Conservation (phyloP, 495 filamentous ascomycete species). For the Cladorrhinum samala region DNA sequence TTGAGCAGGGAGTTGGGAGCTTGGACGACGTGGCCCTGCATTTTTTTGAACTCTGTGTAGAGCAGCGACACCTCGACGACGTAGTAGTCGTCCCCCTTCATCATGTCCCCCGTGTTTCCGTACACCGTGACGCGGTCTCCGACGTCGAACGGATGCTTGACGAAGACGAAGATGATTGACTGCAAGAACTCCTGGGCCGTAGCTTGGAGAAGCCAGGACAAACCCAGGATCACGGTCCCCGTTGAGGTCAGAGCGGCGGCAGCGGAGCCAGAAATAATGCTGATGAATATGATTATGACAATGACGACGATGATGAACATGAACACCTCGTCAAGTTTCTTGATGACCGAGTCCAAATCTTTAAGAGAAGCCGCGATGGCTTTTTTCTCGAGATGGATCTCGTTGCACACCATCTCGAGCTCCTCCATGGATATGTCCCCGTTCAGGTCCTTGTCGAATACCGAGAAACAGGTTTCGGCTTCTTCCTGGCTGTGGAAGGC, state of each 20-base stretch:
- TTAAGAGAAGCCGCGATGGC: slow-evolving; percentile 91
- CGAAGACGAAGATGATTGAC: slow-evolving; percentile 90
- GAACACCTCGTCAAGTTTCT: slow-evolving; percentile 81
- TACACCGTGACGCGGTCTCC: slow-evolving; percentile 90
- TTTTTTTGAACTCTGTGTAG: slow-evolving; percentile 97
- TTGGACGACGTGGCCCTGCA: slow-evolving; percentile 93
- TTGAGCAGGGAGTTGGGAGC: slow-evolving; percentile 93
- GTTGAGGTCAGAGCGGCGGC: slow-evolving; percentile 76
- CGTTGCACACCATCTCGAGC: slow-evolving; percentile 85
- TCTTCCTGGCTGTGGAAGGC: slow-evolving; percentile 85
- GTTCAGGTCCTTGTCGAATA: slow-evolving; percentile 97
- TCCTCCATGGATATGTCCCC: slow-evolving; percentile 96
- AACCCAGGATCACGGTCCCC: slow-evolving; percentile 75
- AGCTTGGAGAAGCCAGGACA: slow-evolving; percentile 86
- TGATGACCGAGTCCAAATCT: slow-evolving; percentile 92
- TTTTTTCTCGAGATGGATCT: slow-evolving; percentile 92
- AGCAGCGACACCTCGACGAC: slow-evolving; percentile 93
- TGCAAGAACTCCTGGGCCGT: slow-evolving; percentile 86
- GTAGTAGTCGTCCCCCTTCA: slow-evolving; percentile 87
- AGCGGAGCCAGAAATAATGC: slow-evolving; percentile 82
- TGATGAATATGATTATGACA: slow-evolving; percentile 76
- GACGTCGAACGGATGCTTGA: slow-evolving; percentile 97
- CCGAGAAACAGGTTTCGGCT: slow-evolving; percentile 81
- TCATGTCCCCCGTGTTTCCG: slow-evolving; percentile 72
- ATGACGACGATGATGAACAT: slow-evolving; percentile 78